Conservation (phyloP, 495 filamentous ascomycete genomes). For the Neurospora hispaniola region DNA sequence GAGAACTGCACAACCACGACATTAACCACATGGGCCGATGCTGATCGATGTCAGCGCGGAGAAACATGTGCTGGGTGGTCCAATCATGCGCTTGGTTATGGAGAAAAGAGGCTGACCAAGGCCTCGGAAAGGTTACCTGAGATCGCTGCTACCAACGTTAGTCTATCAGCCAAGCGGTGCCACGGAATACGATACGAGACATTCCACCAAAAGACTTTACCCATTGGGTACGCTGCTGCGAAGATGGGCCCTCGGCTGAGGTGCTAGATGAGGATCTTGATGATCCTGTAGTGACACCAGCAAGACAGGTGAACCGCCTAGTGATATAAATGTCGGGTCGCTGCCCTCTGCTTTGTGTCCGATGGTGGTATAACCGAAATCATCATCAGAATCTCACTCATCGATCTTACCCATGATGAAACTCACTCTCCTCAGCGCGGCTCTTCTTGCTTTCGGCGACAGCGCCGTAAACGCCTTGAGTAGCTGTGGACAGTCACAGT, state of each 20-base stretch:
- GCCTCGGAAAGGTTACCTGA: not conserved
- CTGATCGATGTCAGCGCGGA: not conserved
- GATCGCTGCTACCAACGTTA: not conserved
- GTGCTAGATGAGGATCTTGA: not conserved
- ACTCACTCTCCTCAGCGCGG: slow-evolving; percentile 5
- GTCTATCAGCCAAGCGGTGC: not conserved
- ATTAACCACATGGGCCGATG: not conserved
- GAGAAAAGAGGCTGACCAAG: not conserved
- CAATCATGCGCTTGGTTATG: not conserved
- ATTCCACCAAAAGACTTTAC: not conserved
- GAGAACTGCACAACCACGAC: not conserved
- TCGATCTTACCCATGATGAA: slow-evolving; percentile 10
- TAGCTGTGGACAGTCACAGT: slow-evolving; percentile 17
- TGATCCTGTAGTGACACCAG: not conserved
- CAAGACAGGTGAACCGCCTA: not conserved
- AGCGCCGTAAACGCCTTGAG: slow-evolving; percentile 9
- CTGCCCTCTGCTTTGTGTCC: not conserved
- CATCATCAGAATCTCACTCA: not conserved
- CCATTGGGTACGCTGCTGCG: not conserved
- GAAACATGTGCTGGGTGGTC: not conserved
- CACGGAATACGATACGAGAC: not conserved
- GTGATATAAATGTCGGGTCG: not conserved
- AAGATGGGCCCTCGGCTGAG: not conserved
- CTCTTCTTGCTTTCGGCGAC: slow-evolving; percentile 9
- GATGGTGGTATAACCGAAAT: not conserved